Percentiles rank a stretch among this genome's conserved stretches.
Evolutionary conservation across 148 eudicot genomes (phyloP).

Genomic region (Drosera capensis): DNA sequence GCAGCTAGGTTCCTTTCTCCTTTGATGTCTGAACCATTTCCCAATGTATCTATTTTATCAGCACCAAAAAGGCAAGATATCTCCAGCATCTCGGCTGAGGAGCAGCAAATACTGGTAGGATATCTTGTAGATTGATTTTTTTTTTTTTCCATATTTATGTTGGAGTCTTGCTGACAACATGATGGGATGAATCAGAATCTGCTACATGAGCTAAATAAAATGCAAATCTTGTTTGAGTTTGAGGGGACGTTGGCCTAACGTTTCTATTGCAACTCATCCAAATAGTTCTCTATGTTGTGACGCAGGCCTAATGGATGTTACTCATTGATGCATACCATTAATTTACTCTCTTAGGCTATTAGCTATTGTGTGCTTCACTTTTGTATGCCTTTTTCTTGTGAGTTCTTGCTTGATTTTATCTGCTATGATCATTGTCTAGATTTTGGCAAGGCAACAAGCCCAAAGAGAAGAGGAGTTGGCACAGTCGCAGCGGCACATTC

Average conservation of each 20-base stretch:
- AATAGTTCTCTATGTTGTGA: too few relatives aligned
- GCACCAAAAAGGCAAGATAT: slow-evolving; percentile 44
- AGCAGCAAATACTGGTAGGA: slow-evolving; percentile 87
- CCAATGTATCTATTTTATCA: slow-evolving; percentile 12
- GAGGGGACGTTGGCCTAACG: too few relatives aligned
- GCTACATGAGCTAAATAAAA: too few relatives aligned
- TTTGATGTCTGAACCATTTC: not conserved
- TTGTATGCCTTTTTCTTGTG: too few relatives aligned
- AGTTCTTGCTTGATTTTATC: not conserved
- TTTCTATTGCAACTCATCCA: too few relatives aligned
- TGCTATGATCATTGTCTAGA: slow-evolving; percentile 13
- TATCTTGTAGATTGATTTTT: not conserved
- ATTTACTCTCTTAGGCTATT: too few relatives aligned
- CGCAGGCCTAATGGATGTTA: too few relatives aligned
- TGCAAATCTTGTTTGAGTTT: too few relatives aligned
- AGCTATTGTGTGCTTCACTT: too few relatives aligned
- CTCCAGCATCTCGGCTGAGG: slow-evolving; percentile 55
- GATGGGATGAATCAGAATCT: too few relatives aligned
- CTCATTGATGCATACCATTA: too few relatives aligned
- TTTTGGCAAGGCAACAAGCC: slow-evolving; percentile 99
- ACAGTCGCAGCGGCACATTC: slow-evolving; percentile 94
- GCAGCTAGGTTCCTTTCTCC: too few relatives aligned
- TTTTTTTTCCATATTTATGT: not conserved
- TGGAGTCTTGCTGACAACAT: not conserved
- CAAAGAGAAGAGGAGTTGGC: slow-evolving; percentile 98